phyloP scores from a whole-genome alignment of 768 basidiomycete genomes.

The Stropharia rugosoannulata region DNA sequence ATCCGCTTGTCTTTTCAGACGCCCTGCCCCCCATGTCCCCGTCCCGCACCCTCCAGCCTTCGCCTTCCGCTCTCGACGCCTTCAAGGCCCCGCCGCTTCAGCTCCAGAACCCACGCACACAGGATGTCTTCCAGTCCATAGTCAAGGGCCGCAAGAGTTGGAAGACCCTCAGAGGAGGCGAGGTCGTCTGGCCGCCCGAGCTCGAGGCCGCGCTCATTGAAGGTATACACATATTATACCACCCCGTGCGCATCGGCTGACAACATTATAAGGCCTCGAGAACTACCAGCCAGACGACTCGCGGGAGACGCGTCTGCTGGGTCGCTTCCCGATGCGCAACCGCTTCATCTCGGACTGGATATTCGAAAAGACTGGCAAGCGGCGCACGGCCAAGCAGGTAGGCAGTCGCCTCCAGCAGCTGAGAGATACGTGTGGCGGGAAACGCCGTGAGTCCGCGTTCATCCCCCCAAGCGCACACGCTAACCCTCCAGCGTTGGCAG shows the following conservation, averaged over 20 bases:
- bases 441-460: slow-evolving; percentile 56
- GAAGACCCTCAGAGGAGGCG: slow-evolving; percentile 71
- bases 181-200: slow-evolving; percentile 79
- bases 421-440: slow-evolving; percentile 71
- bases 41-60: slow-evolving; percentile 15
- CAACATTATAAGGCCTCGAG: no score
- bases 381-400: slow-evolving; percentile 75
- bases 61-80: slow-evolving; percentile 18
- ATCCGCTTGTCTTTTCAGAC: slow-evolving; percentile 12
- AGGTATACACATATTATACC: slow-evolving; percentile 53
- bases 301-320: slow-evolving; percentile 68
- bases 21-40: slow-evolving; percentile 20
- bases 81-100: slow-evolving; percentile 27
- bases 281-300: slow-evolving; percentile 73
- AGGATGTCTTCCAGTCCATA: slow-evolving; percentile 65
- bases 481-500: slow-evolving; percentile 24
- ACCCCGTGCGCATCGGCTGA: background rate
- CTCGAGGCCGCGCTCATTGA: slow-evolving; percentile 77
- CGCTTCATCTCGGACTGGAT: slow-evolving; percentile 82
- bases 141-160: slow-evolving; percentile 71
- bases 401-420: slow-evolving; percentile 80
- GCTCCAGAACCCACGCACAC: slow-evolving; percentile 36
- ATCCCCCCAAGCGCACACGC: slow-evolving; percentile 5
- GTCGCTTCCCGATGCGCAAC: slow-evolving; percentile 78
- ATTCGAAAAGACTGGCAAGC: slow-evolving; percentile 63